phyloP scores from a whole-genome alignment of 768 basidiomycete genomes.

The Naganishia kalamii region DNA sequence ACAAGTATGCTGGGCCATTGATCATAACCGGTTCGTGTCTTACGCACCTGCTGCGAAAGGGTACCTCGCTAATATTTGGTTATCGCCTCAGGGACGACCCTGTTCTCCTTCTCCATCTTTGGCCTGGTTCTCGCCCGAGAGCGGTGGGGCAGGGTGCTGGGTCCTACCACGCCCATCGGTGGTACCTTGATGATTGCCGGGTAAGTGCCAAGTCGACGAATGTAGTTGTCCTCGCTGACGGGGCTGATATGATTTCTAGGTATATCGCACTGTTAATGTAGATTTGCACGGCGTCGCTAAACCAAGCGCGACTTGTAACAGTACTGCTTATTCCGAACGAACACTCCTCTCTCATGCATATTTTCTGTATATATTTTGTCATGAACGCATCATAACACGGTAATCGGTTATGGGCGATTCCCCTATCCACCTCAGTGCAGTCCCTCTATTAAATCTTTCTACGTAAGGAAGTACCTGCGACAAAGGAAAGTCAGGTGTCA shows the following conservation, averaged over 20 bases:
- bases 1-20: conserved; percentile 31
- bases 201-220: conserved; percentile 28
- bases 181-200: conserved; percentile 43
- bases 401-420: too few relatives aligned
- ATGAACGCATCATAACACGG: neutral
- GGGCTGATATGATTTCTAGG: neutral
- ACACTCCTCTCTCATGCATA: neutral
- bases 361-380: neutral
- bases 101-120: conserved; percentile 43
- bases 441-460: neutral
- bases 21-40: conserved; percentile 22
- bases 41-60: neutral
- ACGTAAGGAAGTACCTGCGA: conserved; percentile 12
- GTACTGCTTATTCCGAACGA: neutral
- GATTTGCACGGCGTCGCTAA: neutral
- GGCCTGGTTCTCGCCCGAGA: conserved; percentile 38
- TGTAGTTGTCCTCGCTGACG: neutral
- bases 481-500: neutral
- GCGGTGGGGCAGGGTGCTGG: conserved; percentile 33
- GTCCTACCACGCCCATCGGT: conserved; percentile 41
- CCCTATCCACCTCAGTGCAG: neutral
- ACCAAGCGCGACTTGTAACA: neutral
- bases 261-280: conserved; percentile 6
- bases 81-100: conserved; percentile 25
- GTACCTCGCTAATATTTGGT: neutral